phyloP scores from a whole-genome alignment of 2,329 filamentous ascomycete genomes.

The Monosporascus sp. region DNA sequence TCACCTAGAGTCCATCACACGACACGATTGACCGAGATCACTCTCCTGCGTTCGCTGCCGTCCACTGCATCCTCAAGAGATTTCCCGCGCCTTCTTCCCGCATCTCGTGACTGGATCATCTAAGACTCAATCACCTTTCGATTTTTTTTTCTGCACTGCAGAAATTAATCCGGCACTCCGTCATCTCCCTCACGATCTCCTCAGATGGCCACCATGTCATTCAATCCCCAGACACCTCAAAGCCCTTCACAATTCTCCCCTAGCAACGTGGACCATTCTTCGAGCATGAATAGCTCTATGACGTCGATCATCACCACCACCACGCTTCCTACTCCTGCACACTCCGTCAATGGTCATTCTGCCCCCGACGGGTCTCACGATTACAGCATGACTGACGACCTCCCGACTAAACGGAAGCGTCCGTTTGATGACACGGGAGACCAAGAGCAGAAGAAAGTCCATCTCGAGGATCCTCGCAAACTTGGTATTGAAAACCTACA shows the following conservation, averaged over 20 bases:
- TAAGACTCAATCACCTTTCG: not conserved
- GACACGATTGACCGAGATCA: not conserved
- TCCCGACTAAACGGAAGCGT: constrained; percentile 59
- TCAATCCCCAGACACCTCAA: constrained; percentile 63
- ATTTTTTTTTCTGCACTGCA: not conserved
- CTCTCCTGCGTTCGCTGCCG: not conserved
- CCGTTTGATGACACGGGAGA: constrained; percentile 50
- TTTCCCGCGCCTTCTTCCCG: not conserved
- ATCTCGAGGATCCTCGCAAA: constrained; percentile 53
- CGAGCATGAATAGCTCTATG: constrained; percentile 48
- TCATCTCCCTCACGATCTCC: constrained; percentile 11
- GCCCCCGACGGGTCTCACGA: constrained; percentile 40
- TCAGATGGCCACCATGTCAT: constrained; percentile 52
- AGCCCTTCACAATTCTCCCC: constrained; percentile 60
- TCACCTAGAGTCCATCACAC: not conserved
- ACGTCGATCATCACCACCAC: constrained; percentile 45
- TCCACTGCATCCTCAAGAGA: not conserved
- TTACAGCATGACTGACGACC: constrained; percentile 43
- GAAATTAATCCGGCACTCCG: constrained; percentile 1
- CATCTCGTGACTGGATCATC: not conserved
- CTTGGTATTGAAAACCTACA: constrained; percentile 61
- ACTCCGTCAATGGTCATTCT: constrained; percentile 56
- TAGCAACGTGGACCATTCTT: constrained; percentile 46
- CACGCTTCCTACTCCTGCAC: constrained; percentile 56
- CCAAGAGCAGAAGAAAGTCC: constrained; percentile 56